Conservation (phyloP, 2,329 filamentous ascomycete species). For the Ophiostoma sp. region DNA sequence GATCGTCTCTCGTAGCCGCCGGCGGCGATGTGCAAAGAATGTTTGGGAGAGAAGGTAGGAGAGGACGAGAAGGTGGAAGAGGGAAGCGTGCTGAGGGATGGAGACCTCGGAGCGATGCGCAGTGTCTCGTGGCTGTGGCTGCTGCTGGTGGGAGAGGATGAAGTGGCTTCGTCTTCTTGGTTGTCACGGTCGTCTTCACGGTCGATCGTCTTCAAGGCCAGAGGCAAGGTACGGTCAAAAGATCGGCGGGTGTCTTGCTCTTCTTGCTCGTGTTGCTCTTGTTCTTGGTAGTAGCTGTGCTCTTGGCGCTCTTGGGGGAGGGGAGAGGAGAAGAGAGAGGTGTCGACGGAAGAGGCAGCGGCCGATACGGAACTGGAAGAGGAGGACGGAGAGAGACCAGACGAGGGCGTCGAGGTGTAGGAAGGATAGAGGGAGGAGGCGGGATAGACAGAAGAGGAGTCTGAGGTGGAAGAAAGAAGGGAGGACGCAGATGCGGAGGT, state of each 20-base stretch:
- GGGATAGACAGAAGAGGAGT: conserved; percentile 13
- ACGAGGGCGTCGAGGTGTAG: neutral
- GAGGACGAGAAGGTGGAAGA: conserved; percentile 3
- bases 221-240: conserved; percentile 18
- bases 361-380: conserved; percentile 12
- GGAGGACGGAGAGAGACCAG: conserved; percentile 10
- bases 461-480: conserved; percentile 12
- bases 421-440: conserved; percentile 16
- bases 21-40: neutral
- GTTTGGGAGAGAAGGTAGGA: neutral
- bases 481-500: conserved; percentile 17
- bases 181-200: neutral
- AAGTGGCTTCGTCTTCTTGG: neutral
- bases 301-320: neutral
- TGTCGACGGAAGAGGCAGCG: neutral
- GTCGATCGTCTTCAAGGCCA: conserved; percentile 17
- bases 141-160: neutral
- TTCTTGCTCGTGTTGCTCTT: neutral
- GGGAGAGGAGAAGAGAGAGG: neutral
- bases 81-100: conserved; percentile 18
- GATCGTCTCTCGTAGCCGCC: conserved; percentile 15
- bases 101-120: conserved; percentile 15
- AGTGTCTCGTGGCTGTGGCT: conserved; percentile 9
- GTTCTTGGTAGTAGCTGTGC: neutral
- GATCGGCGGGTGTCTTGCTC: conserved; percentile 3